Evolutionary conservation across 805 yeast species (phyloP).

Genomic region (Lipomyces mesembrius): DNA sequence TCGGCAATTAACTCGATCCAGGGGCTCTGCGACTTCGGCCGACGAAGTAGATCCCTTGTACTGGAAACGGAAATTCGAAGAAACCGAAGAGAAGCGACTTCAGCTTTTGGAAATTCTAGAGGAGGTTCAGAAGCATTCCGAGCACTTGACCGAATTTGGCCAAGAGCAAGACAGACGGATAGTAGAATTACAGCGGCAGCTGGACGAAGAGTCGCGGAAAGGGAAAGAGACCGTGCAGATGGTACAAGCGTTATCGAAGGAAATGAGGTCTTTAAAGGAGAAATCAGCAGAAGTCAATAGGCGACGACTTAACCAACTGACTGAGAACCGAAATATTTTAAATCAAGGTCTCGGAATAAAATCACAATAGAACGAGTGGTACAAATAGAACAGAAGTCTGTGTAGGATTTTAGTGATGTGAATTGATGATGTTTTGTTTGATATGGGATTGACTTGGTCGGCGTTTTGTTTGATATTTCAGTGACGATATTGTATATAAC

Average conservation of each 20-base stretch:
- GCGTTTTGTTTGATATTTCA: neutral
- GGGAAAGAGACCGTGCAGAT: conserved; percentile 10
- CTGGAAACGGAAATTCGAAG: conserved; percentile 24
- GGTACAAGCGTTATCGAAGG: conserved; percentile 15
- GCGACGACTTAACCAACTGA: conserved; percentile 17
- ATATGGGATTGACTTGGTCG: neutral
- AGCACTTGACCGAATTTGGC: conserved; percentile 22
- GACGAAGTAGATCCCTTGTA: conserved; percentile 9
- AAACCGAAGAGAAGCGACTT: conserved; percentile 13
- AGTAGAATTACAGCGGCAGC: conserved; percentile 9
- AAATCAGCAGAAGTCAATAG: conserved; percentile 21
- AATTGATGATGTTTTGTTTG: neutral
- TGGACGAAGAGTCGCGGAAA: conserved; percentile 14
- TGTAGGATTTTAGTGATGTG: neutral
- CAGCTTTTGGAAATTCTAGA: conserved; percentile 14
- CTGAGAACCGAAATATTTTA: neutral
- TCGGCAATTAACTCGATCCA: neutral
- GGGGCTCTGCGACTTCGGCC: neutral
- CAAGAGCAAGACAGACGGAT: conserved; percentile 15
- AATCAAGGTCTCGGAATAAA: neutral
- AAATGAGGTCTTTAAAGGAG: conserved; percentile 21
- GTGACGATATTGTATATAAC: neutral
- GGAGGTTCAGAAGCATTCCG: conserved; percentile 22
- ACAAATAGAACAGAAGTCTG: neutral
- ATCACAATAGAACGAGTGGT: neutral